Evolutionary conservation across 2,329 filamentous ascomycete genomes (phyloP).

Genomic region (Fusarium subtropicale): DNA sequence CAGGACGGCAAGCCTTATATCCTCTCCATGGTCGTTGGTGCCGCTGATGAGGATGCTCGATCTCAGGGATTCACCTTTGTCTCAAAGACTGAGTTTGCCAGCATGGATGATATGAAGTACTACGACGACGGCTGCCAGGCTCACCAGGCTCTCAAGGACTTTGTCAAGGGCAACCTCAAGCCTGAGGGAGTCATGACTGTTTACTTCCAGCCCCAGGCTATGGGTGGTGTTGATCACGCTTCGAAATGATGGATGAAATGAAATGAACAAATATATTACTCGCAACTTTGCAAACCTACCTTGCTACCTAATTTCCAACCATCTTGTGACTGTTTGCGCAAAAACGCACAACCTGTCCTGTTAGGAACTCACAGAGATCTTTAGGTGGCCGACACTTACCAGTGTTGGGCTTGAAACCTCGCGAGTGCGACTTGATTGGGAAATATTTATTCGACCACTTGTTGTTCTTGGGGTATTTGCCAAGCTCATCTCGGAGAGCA

Average conservation of each 20-base stretch:
- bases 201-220: constrained; percentile 54
- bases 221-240: constrained; percentile 41
- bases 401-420: background rate
- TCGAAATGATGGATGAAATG: background rate
- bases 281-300: background rate
- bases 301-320: background rate
- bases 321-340: background rate
- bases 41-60: constrained; percentile 67
- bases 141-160: constrained; percentile 56
- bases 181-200: constrained; percentile 56
- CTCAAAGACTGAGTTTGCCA: constrained; percentile 72
- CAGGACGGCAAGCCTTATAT: constrained; percentile 81
- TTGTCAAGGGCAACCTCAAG: constrained; percentile 48
- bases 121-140: constrained; percentile 69
- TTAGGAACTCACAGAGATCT: background rate
- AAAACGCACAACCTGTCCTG: background rate
- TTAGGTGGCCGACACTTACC: background rate
- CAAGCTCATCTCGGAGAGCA: background rate
- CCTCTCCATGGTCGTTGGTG: constrained; percentile 64
- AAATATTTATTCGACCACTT: background rate
- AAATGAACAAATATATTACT: background rate
- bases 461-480: background rate
- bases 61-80: constrained; percentile 74
- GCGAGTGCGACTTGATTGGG: background rate
- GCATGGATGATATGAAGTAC: constrained; percentile 74